Evolutionary conservation across 345 rosid species (phyloP), one percentile per base, ranked within the genome.

Genomic region (Euphorbia pulcherrima): DNA sequence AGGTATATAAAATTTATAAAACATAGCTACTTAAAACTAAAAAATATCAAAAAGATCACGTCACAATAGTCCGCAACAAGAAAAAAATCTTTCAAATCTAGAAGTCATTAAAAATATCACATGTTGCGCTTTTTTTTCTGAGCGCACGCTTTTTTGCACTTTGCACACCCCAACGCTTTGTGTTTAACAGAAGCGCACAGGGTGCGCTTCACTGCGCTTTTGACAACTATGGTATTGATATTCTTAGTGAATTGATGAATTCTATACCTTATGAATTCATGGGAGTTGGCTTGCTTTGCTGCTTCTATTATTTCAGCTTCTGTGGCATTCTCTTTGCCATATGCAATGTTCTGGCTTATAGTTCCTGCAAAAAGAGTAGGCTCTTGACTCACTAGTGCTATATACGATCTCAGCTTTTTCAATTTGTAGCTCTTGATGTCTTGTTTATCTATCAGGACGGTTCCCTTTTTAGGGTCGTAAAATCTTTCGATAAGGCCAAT

Each of bases 301-400:
- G 71, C 71, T 57, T 57, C 30, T 39, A 53, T 56, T n/a, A 68
- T 57, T 57, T 68, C 71, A 41, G 55, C 71, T 68, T 68, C 71
- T 18, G 52, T 18, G 5, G 54, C 71, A 56, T 41, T 28, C 29
- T 68, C 55, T 68, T 56, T 44, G 20, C 63, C 71, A 44, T 68
- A 68, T 1, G 20, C 63, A 12, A 68, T 68, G 41, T 68, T 68
- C 20, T 68, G 53, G 12, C 40, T 33, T 17, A 68, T 68, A 26
- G 55, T 68, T 24, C 71, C 71, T 28, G 30, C 52, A 44, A 68
- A 68, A 67, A 67, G 70, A 17, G 70, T 67, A 0, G 64, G 64
- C 35, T 61, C 64, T 20, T 82, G 86, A 67, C 84, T 85, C 44
- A 85, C 88, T 20, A 84, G 62, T 30, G 84, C 84, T 58, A 84